Base-by-base conservation (phyloP, 139 green algal species). In the Coelastrella sp. region DNA sequence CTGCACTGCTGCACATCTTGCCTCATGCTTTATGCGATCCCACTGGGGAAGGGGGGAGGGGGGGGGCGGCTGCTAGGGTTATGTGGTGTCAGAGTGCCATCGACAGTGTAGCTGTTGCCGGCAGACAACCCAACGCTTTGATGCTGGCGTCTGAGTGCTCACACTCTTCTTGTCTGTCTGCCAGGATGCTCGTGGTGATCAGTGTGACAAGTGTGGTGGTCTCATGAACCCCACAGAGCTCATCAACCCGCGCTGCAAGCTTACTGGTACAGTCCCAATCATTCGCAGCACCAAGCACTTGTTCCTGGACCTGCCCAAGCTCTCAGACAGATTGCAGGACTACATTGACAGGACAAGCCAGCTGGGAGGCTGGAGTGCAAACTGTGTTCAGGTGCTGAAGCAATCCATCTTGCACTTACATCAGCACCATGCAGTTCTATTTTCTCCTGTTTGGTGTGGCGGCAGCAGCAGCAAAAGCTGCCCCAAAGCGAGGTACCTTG, bases 151-250 rank as follows among this genome's bases (percentile, higher is more conserved):
- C 48, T 2, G 2, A 11, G 17, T 15, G 17, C 57, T 66, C 57
- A 34, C 57, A 8, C 3, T n/a, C 62, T 17, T 43, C 13, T 69
- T 38, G 62, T 4, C 27, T 40, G 21, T 69, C 15, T 38, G n/a
- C 87, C n/a, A 92, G 87, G 90, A 93, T 66, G 90, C 90, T 35
- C 87, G 90, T 9, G 90, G 90, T 35, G 88, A 93, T 76, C 96
- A 99, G 90, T 99, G 96, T 86, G 96, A 99, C 89, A 88, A 88
- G 11, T 99, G 96, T 86, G 96, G 96, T 51, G 89, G 89, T 32
- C 92, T 99, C 77, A 94, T 99, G 32, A 98, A 98, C 89, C 94
- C 96, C 62, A 97, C 94, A 2, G 96, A 99, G 89, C 94, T 99
- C 13, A 95, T 98, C 80, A 92, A 96, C 73, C 95, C 96, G 19